Evolutionary conservation across 768 basidiomycete species (phyloP), one percentile per base, ranked within the genome.

Genomic region (button mushroom (Agaricus bisporus)): DNA sequence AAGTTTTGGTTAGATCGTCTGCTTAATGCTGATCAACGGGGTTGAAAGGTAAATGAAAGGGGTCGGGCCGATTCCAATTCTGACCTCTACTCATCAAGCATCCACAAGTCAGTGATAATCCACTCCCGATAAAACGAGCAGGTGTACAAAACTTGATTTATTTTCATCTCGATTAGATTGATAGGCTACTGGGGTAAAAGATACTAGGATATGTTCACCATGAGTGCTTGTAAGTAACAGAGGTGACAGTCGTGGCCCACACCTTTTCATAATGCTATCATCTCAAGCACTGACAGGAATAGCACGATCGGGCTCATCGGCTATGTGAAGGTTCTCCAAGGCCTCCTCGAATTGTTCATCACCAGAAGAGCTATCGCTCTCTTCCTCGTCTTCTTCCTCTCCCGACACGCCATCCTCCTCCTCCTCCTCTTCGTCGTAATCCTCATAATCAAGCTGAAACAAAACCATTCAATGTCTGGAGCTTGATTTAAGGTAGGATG

Each of bases 401-500:
- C 71, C 72, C 17, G 68, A 74, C 3, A 70, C 72, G 8, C 72
- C 72, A 6, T 73, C 78, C 4, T 77, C 76, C 15, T 73, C 78
- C 4, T 77, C 76, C 15, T 83, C 84, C 6, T 74, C 71, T 59
- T 92, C 89, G 61, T 92, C 88, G 62, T 80, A 91, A 59, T 92
- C 89, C 61, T 92, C 88, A 63, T 80, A 91, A 63, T 93, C 92
- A 54, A 93, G 81, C 89, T 93, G 39, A 38, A 51, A 43, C 32
- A 25, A 15, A 17, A 49, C 41, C 57, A 57, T 48, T 54, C 51
- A 4, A 42, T 41, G 47, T n/a, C n/a, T 15, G 5, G 36, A 56
- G n/a, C n/a, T n/a, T n/a, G n/a, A n/a, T n/a, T 51, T 25, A 58
- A 36, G 22, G 54, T 37, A 38, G 43, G 56, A 50, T 41, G 35